Conservation (phyloP, 768 basidiomycete genomes). For the Dentipellis fragilis region DNA sequence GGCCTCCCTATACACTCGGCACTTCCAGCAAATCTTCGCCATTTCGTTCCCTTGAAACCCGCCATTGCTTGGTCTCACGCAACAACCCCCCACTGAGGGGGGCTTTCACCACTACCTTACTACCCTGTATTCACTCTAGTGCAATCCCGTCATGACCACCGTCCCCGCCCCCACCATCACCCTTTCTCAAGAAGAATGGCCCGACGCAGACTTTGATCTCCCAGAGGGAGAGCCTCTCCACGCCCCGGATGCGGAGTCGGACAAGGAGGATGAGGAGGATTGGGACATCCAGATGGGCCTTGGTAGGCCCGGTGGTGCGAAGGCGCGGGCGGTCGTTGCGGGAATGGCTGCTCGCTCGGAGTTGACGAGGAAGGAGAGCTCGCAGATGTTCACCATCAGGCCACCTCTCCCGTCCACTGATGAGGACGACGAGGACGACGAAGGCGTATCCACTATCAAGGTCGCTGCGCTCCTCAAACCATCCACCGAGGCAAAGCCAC, state of each 20-base stretch:
- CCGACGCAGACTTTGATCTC: constrained; percentile 80
- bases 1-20: neutral
- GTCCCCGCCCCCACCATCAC: constrained; percentile 46
- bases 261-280: constrained; percentile 64
- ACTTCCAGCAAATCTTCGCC: neutral
- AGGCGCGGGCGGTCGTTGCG: constrained; percentile 28
- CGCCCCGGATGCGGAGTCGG: constrained; percentile 43
- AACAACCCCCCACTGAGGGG: constrained; percentile 10
- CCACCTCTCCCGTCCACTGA: constrained; percentile 45
- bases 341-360: constrained; percentile 31
- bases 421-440: constrained; percentile 62
- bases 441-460: constrained; percentile 80
- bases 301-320: constrained; percentile 45
- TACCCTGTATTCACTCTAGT: neutral
- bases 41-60: constrained; percentile 1
- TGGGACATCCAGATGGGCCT: constrained; percentile 78
- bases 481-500: constrained; percentile 20
- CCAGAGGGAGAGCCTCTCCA: constrained; percentile 66
- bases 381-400: constrained; percentile 51
- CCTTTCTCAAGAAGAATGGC: constrained; percentile 68
- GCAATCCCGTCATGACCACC: constrained; percentile 36
- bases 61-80: constrained; percentile 4
- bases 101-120: constrained; percentile 8
- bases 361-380: constrained; percentile 22
- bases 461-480: constrained; percentile 36